Percentiles rank a stretch among this genome's conserved stretches.
phyloP scores from a whole-genome alignment of 305 asterid species.

The Andrographis paniculata region DNA sequence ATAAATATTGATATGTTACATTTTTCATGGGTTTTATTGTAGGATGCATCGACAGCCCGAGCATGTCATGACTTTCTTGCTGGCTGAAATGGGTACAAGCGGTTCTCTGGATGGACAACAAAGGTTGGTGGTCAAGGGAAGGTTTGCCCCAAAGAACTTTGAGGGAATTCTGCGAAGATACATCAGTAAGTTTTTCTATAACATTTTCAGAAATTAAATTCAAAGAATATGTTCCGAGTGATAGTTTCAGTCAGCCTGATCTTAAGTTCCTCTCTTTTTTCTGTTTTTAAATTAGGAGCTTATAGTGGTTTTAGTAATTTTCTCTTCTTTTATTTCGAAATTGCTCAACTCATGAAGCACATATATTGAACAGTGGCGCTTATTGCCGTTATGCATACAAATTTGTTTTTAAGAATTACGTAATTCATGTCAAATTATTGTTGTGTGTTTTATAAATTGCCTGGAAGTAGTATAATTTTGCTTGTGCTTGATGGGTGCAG shows the following conservation, averaged over 20 bases:
- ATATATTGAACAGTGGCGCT: no score
- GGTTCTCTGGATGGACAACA: constrained; percentile 95
- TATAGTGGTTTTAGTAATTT: no score
- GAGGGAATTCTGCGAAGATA: constrained; percentile 81
- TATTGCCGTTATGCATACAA: no score
- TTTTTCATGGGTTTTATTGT: not conserved
- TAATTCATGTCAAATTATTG: not conserved
- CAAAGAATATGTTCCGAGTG: not conserved
- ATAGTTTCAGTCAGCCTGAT: not conserved
- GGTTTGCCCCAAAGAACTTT: constrained; percentile 86
- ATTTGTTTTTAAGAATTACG: no score
- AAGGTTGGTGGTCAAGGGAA: constrained; percentile 71
- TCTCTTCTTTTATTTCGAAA: no score
- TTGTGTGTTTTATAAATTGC: not conserved
- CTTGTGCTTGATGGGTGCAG: constrained; percentile 16
- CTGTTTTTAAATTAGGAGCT: no score
- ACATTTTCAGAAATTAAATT: not conserved
- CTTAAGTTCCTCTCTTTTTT: no score
- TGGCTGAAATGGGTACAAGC: constrained; percentile 93
- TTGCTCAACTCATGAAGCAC: no score
- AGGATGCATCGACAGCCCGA: constrained; percentile 93
- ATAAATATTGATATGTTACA: no score
- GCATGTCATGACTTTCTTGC: constrained; percentile 82
- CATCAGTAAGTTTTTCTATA: constrained; percentile 40
- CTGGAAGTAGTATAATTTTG: not conserved